Evolutionary conservation across 106 monocot genomes (phyloP), one percentile per base, ranked within the genome.

Genomic region (Platanthera guangdongensis): DNA sequence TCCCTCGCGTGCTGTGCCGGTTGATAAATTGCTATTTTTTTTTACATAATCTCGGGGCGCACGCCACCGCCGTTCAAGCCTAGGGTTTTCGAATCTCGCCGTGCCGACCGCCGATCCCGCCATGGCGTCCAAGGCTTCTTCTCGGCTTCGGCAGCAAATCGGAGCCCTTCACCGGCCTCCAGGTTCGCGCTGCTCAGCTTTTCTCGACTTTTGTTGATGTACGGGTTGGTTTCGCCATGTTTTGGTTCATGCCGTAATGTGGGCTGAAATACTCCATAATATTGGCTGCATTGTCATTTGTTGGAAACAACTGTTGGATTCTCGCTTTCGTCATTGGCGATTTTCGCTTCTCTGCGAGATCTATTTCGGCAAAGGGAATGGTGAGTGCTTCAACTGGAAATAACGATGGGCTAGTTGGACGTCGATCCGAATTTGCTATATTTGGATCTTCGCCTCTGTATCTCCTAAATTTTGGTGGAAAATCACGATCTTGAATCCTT

Each of bases 131-230:
- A 71, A 71, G 53, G 77, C 77, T 4, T 82, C 82, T 1, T 77
- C 82, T 77, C 82, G 19, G 82, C 70, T 47, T 77, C 82, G 82
- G 54, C 22, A 51, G 77, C 77, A 82, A 82, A 82, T 82, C 77
- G n/a, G 71, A 82, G 76, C 48, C 71, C 57, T 51, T 59, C 9
- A 62, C 77, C 51, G 57, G 19, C 32, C 21, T 55, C 15, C 70
- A 77, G 52, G 82, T 82, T 54, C 76, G 52, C 6, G 15, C n/a
- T 68, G 51, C 52, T 18, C 21, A 6, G 46, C 50, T 63, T 18
- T 9, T 62, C 63, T 52, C n/a, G 1, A 15, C 70, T 48, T 67
- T 67, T 39, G 32, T 30, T 67, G 32, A 22, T 9, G 21, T 21
- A 19, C 0, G 25, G 6, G 25, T 39, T 67, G 45, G 52, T 6